A percentile compares a stretch with the other conserved stretches of the same genome.
Conservation (phyloP, 306 rosid genomes). For the Ormosia semicastrata region DNA sequence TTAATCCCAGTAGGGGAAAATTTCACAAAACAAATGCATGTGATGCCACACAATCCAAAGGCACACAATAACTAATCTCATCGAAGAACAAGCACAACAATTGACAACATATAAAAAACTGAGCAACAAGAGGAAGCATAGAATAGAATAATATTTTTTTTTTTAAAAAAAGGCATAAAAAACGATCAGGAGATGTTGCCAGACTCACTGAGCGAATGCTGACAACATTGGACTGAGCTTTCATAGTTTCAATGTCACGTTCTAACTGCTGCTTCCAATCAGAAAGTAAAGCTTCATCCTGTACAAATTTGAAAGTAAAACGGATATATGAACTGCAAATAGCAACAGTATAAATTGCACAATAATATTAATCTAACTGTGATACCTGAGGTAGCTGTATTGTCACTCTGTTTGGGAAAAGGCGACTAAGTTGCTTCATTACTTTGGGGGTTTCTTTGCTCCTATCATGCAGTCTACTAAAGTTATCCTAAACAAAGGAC, state of each 20-base stretch:
- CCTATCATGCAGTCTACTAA: slow-evolving; percentile 87
- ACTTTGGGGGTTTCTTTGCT: slow-evolving; percentile 87
- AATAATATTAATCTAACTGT: neutral
- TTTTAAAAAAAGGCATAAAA: neutral
- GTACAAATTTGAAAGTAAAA: slow-evolving; percentile 11
- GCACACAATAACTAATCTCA: neutral
- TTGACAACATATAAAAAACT: neutral
- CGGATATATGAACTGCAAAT: slow-evolving; percentile 2
- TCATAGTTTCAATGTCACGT: slow-evolving; percentile 81
- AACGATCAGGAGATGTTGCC: slow-evolving; percentile 1
- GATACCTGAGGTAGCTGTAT: slow-evolving; percentile 92
- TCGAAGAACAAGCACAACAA: neutral
- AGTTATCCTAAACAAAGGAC: slow-evolving; percentile 63
- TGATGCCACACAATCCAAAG: neutral
- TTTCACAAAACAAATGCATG: neutral
- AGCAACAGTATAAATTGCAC: slow-evolving; percentile 8
- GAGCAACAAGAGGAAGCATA: slow-evolving; percentile 13
- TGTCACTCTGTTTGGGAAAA: slow-evolving; percentile 88
- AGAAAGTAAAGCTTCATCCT: slow-evolving; percentile 85
- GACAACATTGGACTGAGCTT: slow-evolving; percentile 74
- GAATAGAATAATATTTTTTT: neutral
- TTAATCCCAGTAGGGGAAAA: neutral
- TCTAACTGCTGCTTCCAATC: slow-evolving; percentile 93
- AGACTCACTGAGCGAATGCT: slow-evolving; percentile 71
- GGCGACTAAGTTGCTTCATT: slow-evolving; percentile 79